Evolutionary conservation across 2,329 filamentous ascomycete genomes (phyloP).

Genomic region (Hysterium pulicare): DNA sequence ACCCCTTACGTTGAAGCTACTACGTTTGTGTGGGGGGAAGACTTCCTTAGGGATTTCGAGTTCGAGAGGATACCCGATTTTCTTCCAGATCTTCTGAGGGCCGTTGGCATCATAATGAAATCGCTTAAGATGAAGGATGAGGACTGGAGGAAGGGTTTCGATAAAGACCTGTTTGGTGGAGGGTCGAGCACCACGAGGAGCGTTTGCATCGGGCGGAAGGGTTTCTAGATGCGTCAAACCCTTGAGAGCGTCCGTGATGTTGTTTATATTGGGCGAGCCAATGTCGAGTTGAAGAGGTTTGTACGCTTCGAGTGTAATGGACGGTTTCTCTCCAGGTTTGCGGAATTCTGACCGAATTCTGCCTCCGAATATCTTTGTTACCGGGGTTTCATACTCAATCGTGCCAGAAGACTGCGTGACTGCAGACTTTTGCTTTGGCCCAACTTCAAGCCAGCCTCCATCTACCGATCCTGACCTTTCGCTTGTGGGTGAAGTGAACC

Average conservation of each 20-base stretch:
- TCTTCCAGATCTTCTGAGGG: conserved; percentile 98
- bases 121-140: conserved; percentile 93
- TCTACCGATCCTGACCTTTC: conserved; percentile 47
- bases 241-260: conserved; percentile 87
- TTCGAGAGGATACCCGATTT: conserved; percentile 90
- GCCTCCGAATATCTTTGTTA: conserved; percentile 93
- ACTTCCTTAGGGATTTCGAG: conserved; percentile 90
- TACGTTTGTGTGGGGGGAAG: conserved; percentile 72
- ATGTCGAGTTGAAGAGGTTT: conserved; percentile 95
- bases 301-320: conserved; percentile 88
- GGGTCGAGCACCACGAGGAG: conserved; percentile 69
- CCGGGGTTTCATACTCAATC: conserved; percentile 69
- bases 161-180: conserved; percentile 96
- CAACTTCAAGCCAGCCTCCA: conserved; percentile 91
- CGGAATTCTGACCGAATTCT: conserved; percentile 85
- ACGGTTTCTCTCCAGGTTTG: conserved; percentile 82
- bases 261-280: conserved; percentile 78
- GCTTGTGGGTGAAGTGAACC: conserved; percentile 41
- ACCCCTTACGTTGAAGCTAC: conserved; percentile 61
- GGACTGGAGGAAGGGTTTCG: conserved; percentile 81
- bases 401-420: conserved; percentile 82
- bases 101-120: conserved; percentile 93
- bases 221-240: conserved; percentile 79
- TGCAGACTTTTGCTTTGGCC: conserved; percentile 82
- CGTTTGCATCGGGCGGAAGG: conserved; percentile 79